Conservation (phyloP, 208 protist species). For the Leishmania arabica region DNA sequence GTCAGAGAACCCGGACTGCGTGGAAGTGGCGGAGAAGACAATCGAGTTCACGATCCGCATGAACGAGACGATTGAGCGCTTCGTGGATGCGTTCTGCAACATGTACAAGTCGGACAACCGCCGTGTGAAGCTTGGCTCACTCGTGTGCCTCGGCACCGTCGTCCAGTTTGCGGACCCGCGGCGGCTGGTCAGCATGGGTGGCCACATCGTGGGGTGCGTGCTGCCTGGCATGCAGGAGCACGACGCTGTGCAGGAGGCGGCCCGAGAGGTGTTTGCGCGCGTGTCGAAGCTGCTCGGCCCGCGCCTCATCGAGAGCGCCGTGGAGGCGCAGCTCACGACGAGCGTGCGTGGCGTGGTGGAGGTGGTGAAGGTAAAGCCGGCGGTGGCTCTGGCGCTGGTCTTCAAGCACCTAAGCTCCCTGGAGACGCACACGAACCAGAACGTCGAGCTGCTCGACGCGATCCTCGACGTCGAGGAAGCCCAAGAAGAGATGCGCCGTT, state of each 20-base stretch:
- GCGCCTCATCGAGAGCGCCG: constrained; percentile 82
- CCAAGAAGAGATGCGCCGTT: constrained; percentile 65
- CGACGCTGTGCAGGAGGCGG: constrained; percentile 78
- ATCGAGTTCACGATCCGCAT: constrained; percentile 91
- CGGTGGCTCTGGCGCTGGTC: constrained; percentile 75
- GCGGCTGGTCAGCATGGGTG: constrained; percentile 75
- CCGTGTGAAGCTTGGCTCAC: constrained; percentile 71
- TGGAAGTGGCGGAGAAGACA: constrained; percentile 77
- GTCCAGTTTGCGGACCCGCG: constrained; percentile 73
- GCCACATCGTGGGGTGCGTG: constrained; percentile 87
- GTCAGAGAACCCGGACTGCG: constrained; percentile 84
- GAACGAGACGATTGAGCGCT: constrained; percentile 83
- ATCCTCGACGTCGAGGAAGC: constrained; percentile 87
- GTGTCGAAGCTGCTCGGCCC: constrained; percentile 76
- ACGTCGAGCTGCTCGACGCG: constrained; percentile 79
- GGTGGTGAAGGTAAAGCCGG: constrained; percentile 91
- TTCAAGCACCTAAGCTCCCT: constrained; percentile 71
- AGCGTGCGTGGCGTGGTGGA: constrained; percentile 89
- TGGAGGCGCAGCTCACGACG: constrained; percentile 82
- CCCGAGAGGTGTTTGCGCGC: constrained; percentile 79
- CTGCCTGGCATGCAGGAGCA: constrained; percentile 89
- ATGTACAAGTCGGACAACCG: constrained; percentile 67
- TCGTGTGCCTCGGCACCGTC: constrained; percentile 67
- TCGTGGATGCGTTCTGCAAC: constrained; percentile 74
- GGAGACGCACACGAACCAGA: constrained; percentile 45